These are phyloP conservation scores for Ganoderma leucocontextum DNA, from an alignment of 1,284 basidiomycete species.

Conservation along the genomic window DNA sequence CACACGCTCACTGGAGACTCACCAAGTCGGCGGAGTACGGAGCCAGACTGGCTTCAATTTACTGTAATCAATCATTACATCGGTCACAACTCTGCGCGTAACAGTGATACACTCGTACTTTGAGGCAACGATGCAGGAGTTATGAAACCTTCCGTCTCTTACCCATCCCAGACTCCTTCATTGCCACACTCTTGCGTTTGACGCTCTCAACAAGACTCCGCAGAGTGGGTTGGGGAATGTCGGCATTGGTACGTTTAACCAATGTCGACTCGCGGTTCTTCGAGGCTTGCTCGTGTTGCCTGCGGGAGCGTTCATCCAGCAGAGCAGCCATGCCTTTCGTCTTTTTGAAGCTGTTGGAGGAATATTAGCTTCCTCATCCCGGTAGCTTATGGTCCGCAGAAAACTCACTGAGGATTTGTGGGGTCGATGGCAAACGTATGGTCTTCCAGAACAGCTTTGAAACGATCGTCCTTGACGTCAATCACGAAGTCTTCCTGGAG, in stretches of 20 bases:
- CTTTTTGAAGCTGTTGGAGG: conserved; percentile 78
- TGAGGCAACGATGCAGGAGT: background rate
- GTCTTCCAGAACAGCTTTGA: conserved; percentile 89
- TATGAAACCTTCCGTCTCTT: conserved; percentile 63
- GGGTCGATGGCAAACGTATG: conserved; percentile 96
- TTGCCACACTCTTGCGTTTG: conserved; percentile 73
- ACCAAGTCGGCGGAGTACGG: background rate
- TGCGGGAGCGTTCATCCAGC: conserved; percentile 74
- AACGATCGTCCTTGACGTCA: conserved; percentile 89
- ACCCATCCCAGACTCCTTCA: conserved; percentile 45
- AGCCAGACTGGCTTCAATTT: background rate
- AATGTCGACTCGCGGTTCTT: conserved; percentile 29
- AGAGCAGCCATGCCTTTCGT: conserved; percentile 89
- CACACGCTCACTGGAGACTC: background rate
- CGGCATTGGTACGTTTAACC: conserved; percentile 20
- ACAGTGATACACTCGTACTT: background rate
- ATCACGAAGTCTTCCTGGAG: conserved; percentile 84
- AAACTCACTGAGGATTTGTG: conserved; percentile 88
- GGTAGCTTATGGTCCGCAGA: background rate
- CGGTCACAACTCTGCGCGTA: background rate
- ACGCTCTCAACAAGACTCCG: conserved; percentile 83
- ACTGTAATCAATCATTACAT: background rate
- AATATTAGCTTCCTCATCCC: conserved; percentile 1
- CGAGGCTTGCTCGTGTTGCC: conserved; percentile 54
- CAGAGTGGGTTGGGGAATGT: conserved; percentile 54